Evolutionary conservation across 345 rosid species (phyloP).

Genomic region (Eucalyptus pauciflora): DNA sequence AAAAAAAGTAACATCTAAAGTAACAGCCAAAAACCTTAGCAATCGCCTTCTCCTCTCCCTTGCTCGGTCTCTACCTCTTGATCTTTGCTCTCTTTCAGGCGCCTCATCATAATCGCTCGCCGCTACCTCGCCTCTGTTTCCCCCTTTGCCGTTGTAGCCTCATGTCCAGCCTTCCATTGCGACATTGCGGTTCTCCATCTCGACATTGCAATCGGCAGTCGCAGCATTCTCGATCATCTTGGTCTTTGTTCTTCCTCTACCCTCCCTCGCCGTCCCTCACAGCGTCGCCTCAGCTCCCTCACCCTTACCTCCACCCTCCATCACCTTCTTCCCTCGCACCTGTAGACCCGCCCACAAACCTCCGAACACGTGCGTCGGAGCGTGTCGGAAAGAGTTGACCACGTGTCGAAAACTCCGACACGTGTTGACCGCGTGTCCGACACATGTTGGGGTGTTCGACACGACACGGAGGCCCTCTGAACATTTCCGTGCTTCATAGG

Average conservation of each 20-base stretch:
- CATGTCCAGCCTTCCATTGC: fast-evolving
- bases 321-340: too few species aligned
- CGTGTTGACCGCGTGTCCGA: fast-evolving
- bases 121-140: fast-evolving
- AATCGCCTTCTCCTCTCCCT: too few species aligned
- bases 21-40: too few species aligned
- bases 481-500: fast-evolving
- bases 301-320: too few species aligned
- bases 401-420: fast-evolving
- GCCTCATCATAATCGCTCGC: too few species aligned
- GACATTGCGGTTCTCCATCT: fast-evolving
- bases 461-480: fast-evolving
- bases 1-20: too few species aligned
- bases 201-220: fast-evolving
- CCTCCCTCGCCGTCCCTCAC: fast-evolving
- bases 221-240: too few species aligned
- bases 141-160: fast-evolving
- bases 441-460: fast-evolving
- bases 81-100: too few species aligned
- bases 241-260: too few species aligned
- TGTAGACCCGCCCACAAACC: fast-evolving
- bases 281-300: fast-evolving
- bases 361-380: fast-evolving
- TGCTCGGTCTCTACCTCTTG: too few species aligned
- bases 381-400: fast-evolving